Conservation (phyloP, 1,284 basidiomycete species). For the Wallemia ichthyophaga region DNA sequence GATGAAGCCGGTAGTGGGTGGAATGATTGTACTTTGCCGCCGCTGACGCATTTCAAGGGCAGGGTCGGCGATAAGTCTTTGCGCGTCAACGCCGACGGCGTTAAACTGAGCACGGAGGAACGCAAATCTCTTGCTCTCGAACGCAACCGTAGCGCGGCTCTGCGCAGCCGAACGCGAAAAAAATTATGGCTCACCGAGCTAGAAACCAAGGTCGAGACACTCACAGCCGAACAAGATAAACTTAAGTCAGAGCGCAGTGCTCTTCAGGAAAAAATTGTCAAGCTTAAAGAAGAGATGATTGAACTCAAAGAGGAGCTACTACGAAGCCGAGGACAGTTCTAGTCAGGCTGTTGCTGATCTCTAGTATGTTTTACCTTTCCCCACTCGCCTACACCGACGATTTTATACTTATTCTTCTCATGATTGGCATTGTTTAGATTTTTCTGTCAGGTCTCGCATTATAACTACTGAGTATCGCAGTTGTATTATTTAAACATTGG, state of each 20-base stretch:
- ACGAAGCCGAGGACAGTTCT: not conserved
- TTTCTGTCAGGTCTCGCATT: not conserved
- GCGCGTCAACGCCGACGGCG: not conserved
- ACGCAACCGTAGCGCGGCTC: not conserved
- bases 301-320: not conserved
- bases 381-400: not conserved
- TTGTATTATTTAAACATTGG: not conserved
- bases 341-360: no score
- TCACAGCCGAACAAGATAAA: not conserved
- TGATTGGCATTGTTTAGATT: not conserved
- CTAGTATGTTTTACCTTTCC: not conserved
- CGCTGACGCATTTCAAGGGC: not conserved
- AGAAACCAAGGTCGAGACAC: not conserved
- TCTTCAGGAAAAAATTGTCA: not conserved
- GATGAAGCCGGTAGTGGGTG: not conserved
- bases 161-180: not conserved
- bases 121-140: not conserved
- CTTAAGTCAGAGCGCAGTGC: not conserved
- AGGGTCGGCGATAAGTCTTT: not conserved
- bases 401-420: no score
- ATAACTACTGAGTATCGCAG: not conserved
- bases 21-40: no score
- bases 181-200: not conserved
- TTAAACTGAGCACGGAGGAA: not conserved
- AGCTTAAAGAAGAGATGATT: not conserved